Evolutionary conservation across 345 rosid species (phyloP).

Genomic region (Xanthoceras sorbifolium): DNA sequence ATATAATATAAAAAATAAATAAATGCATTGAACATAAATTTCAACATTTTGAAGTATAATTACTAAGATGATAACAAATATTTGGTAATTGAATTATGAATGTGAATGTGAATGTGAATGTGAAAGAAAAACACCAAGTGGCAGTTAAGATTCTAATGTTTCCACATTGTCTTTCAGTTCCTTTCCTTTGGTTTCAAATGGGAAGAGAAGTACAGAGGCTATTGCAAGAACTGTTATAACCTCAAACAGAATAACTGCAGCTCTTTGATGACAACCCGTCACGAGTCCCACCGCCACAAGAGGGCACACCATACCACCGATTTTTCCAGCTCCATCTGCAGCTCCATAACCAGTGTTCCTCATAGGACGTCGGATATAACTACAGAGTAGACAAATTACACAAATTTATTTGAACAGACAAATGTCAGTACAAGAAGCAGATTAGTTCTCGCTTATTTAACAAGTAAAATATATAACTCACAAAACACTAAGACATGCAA

Average conservation of each 20-base stretch:
- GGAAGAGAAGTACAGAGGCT: constrained; percentile 42
- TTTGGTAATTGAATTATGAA: too few relatives aligned
- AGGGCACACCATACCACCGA: constrained; percentile 65
- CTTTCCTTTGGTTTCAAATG: constrained; percentile 58
- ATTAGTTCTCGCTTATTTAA: too few relatives aligned
- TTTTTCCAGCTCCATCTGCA: constrained; percentile 58
- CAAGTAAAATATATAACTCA: too few relatives aligned
- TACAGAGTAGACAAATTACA: constrained; percentile 5
- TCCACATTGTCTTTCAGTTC: constrained; percentile 35
- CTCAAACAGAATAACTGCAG: constrained; percentile 43
- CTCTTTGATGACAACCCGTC: constrained; percentile 53
- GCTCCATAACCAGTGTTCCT: constrained; percentile 58
- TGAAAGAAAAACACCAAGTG: too few relatives aligned
- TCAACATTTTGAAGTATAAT: too few relatives aligned
- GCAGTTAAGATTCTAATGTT: not conserved
- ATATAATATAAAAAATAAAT: too few relatives aligned
- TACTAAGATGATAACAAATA: too few relatives aligned
- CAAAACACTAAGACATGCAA: not conserved
- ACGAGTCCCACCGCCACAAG: constrained; percentile 54
- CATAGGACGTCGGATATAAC: constrained; percentile 60
- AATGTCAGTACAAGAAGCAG: too few relatives aligned
- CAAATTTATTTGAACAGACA: too few relatives aligned
- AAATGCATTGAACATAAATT: too few relatives aligned
- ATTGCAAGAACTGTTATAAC: constrained; percentile 39
- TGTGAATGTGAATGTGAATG: too few relatives aligned